phyloP scores from a whole-genome alignment of 1,284 basidiomycete genomes.

The Ceratobasidium sp. region DNA sequence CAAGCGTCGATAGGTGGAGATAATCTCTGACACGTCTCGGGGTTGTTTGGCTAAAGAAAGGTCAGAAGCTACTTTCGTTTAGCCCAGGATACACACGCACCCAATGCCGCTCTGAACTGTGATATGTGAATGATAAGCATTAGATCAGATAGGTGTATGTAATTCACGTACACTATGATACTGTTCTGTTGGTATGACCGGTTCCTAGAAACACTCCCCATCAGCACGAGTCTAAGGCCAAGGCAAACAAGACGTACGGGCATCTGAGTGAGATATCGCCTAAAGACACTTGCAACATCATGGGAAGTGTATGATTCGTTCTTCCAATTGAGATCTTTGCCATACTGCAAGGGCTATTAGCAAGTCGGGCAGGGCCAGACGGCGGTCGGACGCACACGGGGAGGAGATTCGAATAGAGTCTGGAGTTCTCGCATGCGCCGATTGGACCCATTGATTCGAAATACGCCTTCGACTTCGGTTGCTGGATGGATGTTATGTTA shows the following conservation, averaged over 20 bases:
- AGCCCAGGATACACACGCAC: slow-evolving; percentile 54
- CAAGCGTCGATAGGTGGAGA: slow-evolving; percentile 81
- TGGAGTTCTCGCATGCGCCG: slow-evolving; percentile 97
- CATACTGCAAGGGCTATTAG: slow-evolving; percentile 66
- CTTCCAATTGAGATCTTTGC: slow-evolving; percentile 92
- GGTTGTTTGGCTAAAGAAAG: slow-evolving; percentile 63
- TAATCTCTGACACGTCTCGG: slow-evolving; percentile 69
- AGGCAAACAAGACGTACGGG: slow-evolving; percentile 67
- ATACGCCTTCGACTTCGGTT: slow-evolving; percentile 94
- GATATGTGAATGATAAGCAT: neutral
- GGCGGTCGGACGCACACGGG: slow-evolving; percentile 65
- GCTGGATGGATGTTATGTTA: slow-evolving; percentile 56
- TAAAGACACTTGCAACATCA: slow-evolving; percentile 95
- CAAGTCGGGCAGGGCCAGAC: neutral
- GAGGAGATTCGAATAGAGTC: slow-evolving; percentile 85
- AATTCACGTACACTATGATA: slow-evolving; percentile 77
- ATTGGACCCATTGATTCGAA: slow-evolving; percentile 91
- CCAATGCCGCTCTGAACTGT: slow-evolving; percentile 83
- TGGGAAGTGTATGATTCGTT: slow-evolving; percentile 86
- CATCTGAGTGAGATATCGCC: slow-evolving; percentile 95
- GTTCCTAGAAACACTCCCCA: slow-evolving; percentile 63
- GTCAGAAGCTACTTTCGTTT: slow-evolving; percentile 30
- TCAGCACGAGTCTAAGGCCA: slow-evolving; percentile 34
- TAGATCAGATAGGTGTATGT: slow-evolving; percentile 7
- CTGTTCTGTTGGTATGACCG: slow-evolving; percentile 86